Base-by-base conservation (phyloP, 139 green algal species). In the Micractinium conductrix region DNA sequence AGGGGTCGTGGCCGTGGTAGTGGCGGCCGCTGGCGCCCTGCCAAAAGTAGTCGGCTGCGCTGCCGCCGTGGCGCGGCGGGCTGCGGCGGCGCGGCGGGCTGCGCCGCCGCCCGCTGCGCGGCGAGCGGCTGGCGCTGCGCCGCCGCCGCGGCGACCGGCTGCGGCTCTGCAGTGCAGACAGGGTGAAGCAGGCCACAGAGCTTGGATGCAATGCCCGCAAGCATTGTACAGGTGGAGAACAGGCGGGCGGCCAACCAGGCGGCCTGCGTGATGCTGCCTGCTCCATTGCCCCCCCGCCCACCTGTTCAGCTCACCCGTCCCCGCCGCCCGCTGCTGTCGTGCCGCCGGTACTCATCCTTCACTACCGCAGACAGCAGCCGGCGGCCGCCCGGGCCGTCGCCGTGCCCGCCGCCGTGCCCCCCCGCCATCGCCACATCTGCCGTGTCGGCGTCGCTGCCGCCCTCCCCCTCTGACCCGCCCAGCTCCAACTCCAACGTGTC, bases 361-460 rank as follows among this genome's bases (percentile, higher is more conserved):
- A 82, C 76, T 5, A 82, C 62, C 12, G 58, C 76, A 8, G 76
- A 82, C 37, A 40, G 37, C 48, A 82, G 76, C 19, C 76, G 76
- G 37, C 58, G 76, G 12, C 28, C 50, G 58, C 5, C 74, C 35
- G 50, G 50, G 48, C 74, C 45, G 10, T 24, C 50, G 48, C 74
- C 74, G 48, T 48, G 43, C 26, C 43, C 33, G 33, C 65, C 45
- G 28, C 10, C 8, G 42, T 43, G 24, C 42, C 70, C 19, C 43
- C 44, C 70, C 16, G 55, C 42, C 2, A 42, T 26, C 26, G 76
- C 75, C 21, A 50, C 24, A 38, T 82, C 76, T 8, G 76, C 76
- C 2, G 76, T 82, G 58, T 82, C 76, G n/a, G 76, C 76, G 22
- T 82, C 76, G 58, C 76, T 82, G 53, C 58, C 76, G 10, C 58